phyloP scores from a whole-genome alignment of 306 rosid species.

The Acacia confusa region DNA sequence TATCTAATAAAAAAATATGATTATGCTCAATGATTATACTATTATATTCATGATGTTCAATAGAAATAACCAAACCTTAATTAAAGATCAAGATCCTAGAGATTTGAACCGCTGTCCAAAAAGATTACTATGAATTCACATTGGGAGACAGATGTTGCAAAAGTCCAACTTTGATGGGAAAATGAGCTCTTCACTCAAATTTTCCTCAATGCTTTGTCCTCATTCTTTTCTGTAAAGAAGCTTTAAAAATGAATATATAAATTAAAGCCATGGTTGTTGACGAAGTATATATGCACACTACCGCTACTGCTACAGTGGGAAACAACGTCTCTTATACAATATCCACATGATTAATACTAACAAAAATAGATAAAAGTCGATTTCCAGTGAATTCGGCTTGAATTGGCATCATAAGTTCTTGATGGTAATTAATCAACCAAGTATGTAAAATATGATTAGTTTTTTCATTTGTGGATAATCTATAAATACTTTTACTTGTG shows the following conservation, averaged over 20 bases:
- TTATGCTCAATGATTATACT: not conserved
- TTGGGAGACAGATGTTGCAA: not conserved
- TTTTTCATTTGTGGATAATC: not conserved
- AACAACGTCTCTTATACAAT: conserved; percentile 20
- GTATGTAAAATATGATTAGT: not conserved
- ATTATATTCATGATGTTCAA: not conserved
- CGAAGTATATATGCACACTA: not conserved
- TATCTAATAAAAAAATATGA: not conserved
- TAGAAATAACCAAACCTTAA: not conserved
- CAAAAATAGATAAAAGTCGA: not conserved
- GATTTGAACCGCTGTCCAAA: not conserved
- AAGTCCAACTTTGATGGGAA: conserved; percentile 18
- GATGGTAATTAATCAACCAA: not conserved
- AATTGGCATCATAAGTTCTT: not conserved
- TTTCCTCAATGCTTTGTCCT: not conserved
- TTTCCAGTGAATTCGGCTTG: not conserved
- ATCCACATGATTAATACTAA: not conserved
- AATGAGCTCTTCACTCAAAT: not conserved
- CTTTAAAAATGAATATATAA: not conserved
- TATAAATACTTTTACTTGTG: no score
- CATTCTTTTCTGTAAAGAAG: not conserved
- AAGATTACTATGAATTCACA: not conserved
- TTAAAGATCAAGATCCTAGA: not conserved
- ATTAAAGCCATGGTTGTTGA: conserved; percentile 16
- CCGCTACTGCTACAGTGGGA: conserved; percentile 35